phyloP scores from a whole-genome alignment of 495 filamentous ascomycete genomes.

The Penicillium arizonense region DNA sequence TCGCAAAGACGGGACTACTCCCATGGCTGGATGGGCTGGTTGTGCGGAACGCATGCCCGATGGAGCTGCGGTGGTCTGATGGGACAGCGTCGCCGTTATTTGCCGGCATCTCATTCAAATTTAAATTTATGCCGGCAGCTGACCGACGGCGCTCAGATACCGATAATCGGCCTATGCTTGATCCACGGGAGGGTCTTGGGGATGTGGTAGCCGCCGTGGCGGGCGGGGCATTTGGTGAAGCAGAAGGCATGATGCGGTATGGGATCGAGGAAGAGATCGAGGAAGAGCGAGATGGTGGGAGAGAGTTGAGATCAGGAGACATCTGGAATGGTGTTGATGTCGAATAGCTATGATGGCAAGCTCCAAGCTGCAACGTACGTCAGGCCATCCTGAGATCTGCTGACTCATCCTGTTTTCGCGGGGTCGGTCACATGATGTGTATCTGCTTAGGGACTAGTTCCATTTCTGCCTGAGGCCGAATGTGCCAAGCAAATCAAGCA shows the following conservation, averaged over 20 bases:
- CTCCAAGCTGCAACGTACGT: constrained; percentile 5
- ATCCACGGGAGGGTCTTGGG: constrained; percentile 50
- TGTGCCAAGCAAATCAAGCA: neutral
- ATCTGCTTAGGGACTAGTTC: neutral
- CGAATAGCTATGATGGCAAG: neutral
- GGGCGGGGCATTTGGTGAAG: constrained; percentile 20
- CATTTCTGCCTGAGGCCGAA: neutral
- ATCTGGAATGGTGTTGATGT: constrained; percentile 29
- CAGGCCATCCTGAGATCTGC: constrained; percentile 1
- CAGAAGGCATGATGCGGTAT: constrained; percentile 29
- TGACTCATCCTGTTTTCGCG: constrained; percentile 11
- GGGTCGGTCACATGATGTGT: constrained; percentile 2
- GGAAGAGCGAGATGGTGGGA: constrained; percentile 61
- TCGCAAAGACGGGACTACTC: constrained; percentile 56
- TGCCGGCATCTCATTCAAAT: constrained; percentile 64
- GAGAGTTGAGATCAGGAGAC: constrained; percentile 74
- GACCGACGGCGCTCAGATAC: constrained; percentile 56
- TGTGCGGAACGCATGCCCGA: constrained; percentile 45
- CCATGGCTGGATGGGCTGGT: constrained; percentile 58
- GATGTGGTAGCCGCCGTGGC: constrained; percentile 39
- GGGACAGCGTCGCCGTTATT: constrained; percentile 19
- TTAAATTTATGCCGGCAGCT: constrained; percentile 69
- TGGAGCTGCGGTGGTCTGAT: constrained; percentile 46
- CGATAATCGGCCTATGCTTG: constrained; percentile 52
- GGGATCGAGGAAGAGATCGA: constrained; percentile 37